phyloP scores from a whole-genome alignment of 345 rosid species.

The Linum tenue region DNA sequence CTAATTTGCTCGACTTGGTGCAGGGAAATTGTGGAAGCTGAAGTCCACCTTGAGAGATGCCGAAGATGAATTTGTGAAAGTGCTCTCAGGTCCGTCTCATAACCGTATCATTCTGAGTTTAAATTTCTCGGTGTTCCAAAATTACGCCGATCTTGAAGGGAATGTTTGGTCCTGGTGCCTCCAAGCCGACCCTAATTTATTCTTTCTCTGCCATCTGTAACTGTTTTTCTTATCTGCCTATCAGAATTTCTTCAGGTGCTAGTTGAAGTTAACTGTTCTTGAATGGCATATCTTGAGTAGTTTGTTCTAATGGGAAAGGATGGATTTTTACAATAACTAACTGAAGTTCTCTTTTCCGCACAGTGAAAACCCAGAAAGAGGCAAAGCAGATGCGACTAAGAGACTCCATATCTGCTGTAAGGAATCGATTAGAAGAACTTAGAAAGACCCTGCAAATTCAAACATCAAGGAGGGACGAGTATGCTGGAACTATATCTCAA shows the following conservation, averaged over 20 bases:
- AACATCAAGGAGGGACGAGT: constrained; percentile 60
- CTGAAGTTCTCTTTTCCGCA: constrained; percentile 1
- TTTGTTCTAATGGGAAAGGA: neutral
- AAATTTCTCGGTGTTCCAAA: neutral
- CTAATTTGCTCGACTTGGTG: neutral
- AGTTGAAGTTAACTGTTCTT: neutral
- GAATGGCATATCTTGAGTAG: neutral
- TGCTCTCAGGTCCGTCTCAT: constrained; percentile 45
- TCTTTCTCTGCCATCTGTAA: no score
- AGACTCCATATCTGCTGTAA: constrained; percentile 54
- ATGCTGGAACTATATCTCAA: constrained; percentile 39
- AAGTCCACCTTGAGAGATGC: constrained; percentile 61
- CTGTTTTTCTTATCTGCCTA: no score
- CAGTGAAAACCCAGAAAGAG: constrained; percentile 77
- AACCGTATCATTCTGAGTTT: neutral
- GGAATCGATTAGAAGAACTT: constrained; percentile 49
- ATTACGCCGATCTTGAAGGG: neutral
- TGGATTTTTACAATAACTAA: no score
- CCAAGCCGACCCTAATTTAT: no score
- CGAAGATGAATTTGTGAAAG: constrained; percentile 72
- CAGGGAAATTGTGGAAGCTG: constrained; percentile 47
- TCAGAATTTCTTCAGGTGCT: no score
- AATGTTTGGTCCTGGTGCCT: neutral
- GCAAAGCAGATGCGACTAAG: constrained; percentile 55
- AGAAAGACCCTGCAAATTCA: constrained; percentile 44